phyloP scores from a whole-genome alignment of 805 yeast genomes.

The Candida lessepsii region DNA sequence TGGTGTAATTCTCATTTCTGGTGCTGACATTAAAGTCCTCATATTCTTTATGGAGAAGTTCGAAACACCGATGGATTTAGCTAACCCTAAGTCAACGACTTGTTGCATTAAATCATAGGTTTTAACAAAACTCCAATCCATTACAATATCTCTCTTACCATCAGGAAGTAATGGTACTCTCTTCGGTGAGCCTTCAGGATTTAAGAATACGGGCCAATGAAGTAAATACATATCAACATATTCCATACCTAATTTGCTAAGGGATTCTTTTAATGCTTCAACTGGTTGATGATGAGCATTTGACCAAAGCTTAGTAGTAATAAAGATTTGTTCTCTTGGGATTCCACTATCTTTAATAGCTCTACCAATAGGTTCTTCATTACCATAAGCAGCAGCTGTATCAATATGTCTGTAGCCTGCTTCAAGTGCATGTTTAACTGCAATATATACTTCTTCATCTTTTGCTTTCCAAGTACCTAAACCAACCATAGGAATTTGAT shows the following conservation, averaged over 20 bases:
- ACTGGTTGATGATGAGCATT: constrained; percentile 52
- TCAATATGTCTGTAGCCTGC: constrained; percentile 75
- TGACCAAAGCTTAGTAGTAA: constrained; percentile 71
- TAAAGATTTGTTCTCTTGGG: constrained; percentile 61
- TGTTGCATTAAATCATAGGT: constrained; percentile 59
- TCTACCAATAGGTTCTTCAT: constrained; percentile 63
- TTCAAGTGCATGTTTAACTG: constrained; percentile 58
- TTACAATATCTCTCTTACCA: constrained; percentile 35
- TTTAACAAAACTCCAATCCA: constrained; percentile 44
- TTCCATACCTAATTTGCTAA: constrained; percentile 63
- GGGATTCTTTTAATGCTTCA: constrained; percentile 55
- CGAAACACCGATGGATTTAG: constrained; percentile 73
- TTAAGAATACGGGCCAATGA: constrained; percentile 71
- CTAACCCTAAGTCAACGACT: constrained; percentile 51
- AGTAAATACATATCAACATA: constrained; percentile 77
- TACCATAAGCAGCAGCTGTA: constrained; percentile 67
- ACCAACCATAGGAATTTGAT: constrained; percentile 60
- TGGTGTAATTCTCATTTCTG: constrained; percentile 55
- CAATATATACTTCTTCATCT: constrained; percentile 50
- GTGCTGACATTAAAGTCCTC: constrained; percentile 46
- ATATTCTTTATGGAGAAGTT: constrained; percentile 54
- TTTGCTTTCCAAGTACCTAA: constrained; percentile 70
- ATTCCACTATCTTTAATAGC: constrained; percentile 56
- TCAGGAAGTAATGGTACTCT: constrained; percentile 33
- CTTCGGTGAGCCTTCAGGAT: constrained; percentile 34